Conservation (phyloP, 192 early-diverging fungal species). For the Phycomyces blakesleeanus region DNA sequence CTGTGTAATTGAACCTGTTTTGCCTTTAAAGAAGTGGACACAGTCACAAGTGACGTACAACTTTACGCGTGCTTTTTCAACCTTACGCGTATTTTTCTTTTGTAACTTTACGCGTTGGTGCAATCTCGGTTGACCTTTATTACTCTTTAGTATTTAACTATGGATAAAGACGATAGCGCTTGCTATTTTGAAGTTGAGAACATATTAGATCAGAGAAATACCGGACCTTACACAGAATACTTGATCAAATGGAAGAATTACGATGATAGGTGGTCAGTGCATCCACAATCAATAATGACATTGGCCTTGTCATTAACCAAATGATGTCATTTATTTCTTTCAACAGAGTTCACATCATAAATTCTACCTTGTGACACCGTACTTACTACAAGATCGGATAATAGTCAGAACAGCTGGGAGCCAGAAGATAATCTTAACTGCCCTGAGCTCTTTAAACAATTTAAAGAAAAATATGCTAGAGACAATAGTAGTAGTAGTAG, state of each 20-base stretch:
- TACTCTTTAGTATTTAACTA: not conserved
- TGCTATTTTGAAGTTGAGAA: not conserved
- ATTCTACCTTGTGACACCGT: too few relatives aligned
- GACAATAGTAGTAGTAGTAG: too few relatives aligned
- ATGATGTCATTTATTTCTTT: not conserved
- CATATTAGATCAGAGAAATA: not conserved
- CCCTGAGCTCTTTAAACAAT: not conserved
- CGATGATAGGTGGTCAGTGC: constrained; percentile 1
- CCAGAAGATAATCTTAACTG: constrained; percentile 1
- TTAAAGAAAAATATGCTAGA: not conserved
- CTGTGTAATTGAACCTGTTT: too few relatives aligned
- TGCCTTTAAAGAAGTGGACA: too few relatives aligned
- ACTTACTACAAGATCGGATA: too few relatives aligned
- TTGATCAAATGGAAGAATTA: constrained; percentile 1
- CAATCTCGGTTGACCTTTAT: not conserved
- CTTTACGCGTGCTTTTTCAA: too few relatives aligned
- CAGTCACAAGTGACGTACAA: too few relatives aligned
- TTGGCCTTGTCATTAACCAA: not conserved
- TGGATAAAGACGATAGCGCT: not conserved
- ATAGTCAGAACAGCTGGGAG: not conserved
- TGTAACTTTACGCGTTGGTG: too few relatives aligned
- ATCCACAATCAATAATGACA: not conserved
- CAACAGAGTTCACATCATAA: too few relatives aligned
- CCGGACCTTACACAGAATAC: not conserved
- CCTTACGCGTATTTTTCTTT: too few relatives aligned